Conservation (phyloP, 1,139 yeast species). For the Candida sp. region DNA sequence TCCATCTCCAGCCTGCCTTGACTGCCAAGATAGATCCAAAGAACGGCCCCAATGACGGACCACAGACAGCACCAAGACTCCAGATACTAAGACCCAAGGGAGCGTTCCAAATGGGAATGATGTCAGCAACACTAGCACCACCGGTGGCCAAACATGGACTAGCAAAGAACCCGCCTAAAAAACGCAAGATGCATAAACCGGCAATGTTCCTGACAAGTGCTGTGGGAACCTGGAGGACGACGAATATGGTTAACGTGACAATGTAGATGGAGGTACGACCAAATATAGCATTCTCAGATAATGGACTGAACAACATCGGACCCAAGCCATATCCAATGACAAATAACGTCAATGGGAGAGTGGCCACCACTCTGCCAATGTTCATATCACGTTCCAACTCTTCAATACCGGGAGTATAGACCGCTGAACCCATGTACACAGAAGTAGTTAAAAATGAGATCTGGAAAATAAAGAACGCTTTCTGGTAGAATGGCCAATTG, state of each 20-base stretch:
- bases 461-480: constrained; percentile 22
- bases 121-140: constrained; percentile 39
- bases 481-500: constrained; percentile 28
- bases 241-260: constrained; percentile 27
- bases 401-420: constrained; percentile 32
- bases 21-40: constrained; percentile 30
- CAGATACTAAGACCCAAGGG: constrained; percentile 32
- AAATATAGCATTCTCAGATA: constrained; percentile 51
- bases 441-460: constrained; percentile 26
- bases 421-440: constrained; percentile 32
- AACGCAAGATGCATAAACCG: constrained; percentile 34
- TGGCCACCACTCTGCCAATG: constrained; percentile 47
- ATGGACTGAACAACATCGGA: constrained; percentile 57
- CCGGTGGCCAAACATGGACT: constrained; percentile 44
- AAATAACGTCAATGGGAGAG: constrained; percentile 41
- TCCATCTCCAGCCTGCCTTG: constrained; percentile 44
- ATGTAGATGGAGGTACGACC: constrained; percentile 54
- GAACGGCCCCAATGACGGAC: constrained; percentile 39
- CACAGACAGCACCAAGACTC: constrained; percentile 36
- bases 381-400: constrained; percentile 44
- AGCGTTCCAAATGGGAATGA: constrained; percentile 25
- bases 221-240: constrained; percentile 37
- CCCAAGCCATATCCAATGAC: constrained; percentile 63
- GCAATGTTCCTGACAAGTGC: constrained; percentile 35
- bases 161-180: constrained; percentile 39